Evolutionary conservation across 2,329 filamentous ascomycete species (phyloP).

Genomic region (Plenodomus tracheiphilus): DNA sequence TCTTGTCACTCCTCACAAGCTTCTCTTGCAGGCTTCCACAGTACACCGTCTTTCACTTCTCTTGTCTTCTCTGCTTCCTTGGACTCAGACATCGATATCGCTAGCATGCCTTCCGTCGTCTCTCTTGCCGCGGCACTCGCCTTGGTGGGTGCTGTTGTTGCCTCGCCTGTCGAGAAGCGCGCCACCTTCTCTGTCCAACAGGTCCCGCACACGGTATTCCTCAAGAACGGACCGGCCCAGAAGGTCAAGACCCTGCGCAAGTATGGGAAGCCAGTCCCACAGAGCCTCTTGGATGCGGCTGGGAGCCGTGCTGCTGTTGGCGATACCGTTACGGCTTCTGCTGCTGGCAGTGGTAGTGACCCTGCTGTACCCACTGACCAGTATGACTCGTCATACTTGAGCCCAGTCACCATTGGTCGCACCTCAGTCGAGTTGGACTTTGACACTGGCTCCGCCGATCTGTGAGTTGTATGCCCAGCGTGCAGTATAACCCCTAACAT

Average conservation of each 20-base stretch:
- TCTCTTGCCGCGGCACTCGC: constrained; percentile 38
- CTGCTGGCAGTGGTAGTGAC: constrained; percentile 38
- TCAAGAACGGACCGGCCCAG: constrained; percentile 45
- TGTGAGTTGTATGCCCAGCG: constrained; percentile 52
- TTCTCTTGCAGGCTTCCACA: constrained; percentile 10
- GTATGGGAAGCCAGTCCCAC: constrained; percentile 36
- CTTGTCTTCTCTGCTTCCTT: constrained; percentile 13
- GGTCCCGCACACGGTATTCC: constrained; percentile 30
- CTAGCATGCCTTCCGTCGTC: constrained; percentile 39
- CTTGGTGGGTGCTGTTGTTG: constrained; percentile 27
- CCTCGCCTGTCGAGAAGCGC: constrained; percentile 36
- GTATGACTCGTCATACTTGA: constrained; percentile 37
- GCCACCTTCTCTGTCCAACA: constrained; percentile 36
- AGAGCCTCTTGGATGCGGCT: constrained; percentile 34
- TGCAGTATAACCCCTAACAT: constrained; percentile 12
- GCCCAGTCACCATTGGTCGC: constrained; percentile 64
- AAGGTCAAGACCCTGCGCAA: constrained; percentile 49
- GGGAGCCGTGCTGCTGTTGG: constrained; percentile 26
- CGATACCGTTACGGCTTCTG: constrained; percentile 13
- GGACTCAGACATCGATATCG: constrained; percentile 6
- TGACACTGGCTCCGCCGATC: constrained; percentile 70
- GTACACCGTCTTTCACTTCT: constrained; percentile 16
- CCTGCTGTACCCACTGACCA: constrained; percentile 47
- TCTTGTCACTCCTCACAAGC: constrained; percentile 19
- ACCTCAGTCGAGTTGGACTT: constrained; percentile 68